Percentiles rank a stretch among this genome's conserved stretches.
Evolutionary conservation across 2,329 filamentous ascomycete species (phyloP).

Genomic region (Xylariaceae sp.): DNA sequence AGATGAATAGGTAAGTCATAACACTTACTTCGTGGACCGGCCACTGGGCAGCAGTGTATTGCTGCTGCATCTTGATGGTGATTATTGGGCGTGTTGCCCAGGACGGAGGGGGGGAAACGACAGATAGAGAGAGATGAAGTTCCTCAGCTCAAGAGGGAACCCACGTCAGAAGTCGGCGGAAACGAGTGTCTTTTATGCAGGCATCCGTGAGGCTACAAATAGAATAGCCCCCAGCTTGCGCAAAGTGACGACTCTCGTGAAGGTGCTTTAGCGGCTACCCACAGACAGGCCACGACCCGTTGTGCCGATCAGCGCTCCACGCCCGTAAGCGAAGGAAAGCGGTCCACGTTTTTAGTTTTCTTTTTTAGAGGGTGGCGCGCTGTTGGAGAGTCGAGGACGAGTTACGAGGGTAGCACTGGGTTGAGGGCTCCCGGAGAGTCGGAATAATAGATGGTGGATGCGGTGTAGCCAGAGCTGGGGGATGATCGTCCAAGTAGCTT

Average conservation of each 20-base stretch:
- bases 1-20: slow-evolving; percentile 18
- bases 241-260: slow-evolving; percentile 9
- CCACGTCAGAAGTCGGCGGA: slow-evolving; percentile 17
- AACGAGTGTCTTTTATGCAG: slow-evolving; percentile 23
- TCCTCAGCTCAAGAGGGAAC: slow-evolving; percentile 4
- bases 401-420: slow-evolving; percentile 1
- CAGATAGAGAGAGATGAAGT: not conserved
- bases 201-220: slow-evolving; percentile 20
- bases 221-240: slow-evolving; percentile 7
- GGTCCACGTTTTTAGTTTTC: slow-evolving; percentile 15
- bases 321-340: slow-evolving; percentile 8
- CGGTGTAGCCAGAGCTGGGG: slow-evolving; percentile 11
- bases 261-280: slow-evolving; percentile 15
- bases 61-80: slow-evolving; percentile 39
- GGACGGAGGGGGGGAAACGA: slow-evolving; percentile 1
- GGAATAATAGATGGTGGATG: slow-evolving; percentile 10
- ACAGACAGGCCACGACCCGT: slow-evolving; percentile 8
- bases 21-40: slow-evolving; percentile 42
- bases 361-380: slow-evolving; percentile 5
- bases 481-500: not conserved
- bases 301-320: slow-evolving; percentile 8
- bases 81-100: not conserved
- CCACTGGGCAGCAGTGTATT: slow-evolving; percentile 42
- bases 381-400: not conserved
- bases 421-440: slow-evolving; percentile 6